Evolutionary conservation across 805 yeast species (phyloP), one percentile per base, ranked within the genome.

Genomic region (Phaffomyces thermotolerans): DNA sequence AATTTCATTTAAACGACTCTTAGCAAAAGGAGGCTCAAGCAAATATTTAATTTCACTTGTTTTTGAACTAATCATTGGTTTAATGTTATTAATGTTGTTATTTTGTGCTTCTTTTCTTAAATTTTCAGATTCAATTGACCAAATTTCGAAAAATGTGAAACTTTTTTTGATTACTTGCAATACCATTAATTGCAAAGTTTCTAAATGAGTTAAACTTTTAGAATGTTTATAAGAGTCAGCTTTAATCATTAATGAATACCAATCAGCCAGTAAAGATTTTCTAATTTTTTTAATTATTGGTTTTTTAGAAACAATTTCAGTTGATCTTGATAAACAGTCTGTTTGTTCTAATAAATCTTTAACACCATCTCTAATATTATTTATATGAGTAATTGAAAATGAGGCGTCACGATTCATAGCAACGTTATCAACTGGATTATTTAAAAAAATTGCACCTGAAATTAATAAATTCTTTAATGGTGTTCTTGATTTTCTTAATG

Each of bases 211-310:
- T 23, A 67, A 65, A 41, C 73, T 76, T 24, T 78, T 68, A 0
- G 89, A 80, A 36, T 82, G 79, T 56, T 81, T 78, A 54, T 76
- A 83, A 34, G 82, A 84, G 49, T 81, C 84, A 1, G 91, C 90
- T 54, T 81, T 83, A 33, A 78, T 72, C 79, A 84, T 81, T 34
- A 85, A 66, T 41, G 78, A 79, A 50, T 84, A 84, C 95, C 95
- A 85, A 57, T 83, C 90, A 3, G 90, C 82, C 29, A 85, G 69
- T 43, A 85, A 62, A 33, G 78, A 71, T 59, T 85, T 85, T 51
- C 95, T 71, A 42, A 79, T 69, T 49, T 73, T 78, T 44, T 86
- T 67, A 14, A 85, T 76, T 4, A 73, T 59, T 2, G 86, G 81
- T 40, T 76, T 72, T 48, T 73, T 71, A 48, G 79, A 76, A 6